These are phyloP conservation scores for Monotropa hypopitys DNA, from an alignment of 179 eudicot species.

Conservation along the genomic window DNA sequence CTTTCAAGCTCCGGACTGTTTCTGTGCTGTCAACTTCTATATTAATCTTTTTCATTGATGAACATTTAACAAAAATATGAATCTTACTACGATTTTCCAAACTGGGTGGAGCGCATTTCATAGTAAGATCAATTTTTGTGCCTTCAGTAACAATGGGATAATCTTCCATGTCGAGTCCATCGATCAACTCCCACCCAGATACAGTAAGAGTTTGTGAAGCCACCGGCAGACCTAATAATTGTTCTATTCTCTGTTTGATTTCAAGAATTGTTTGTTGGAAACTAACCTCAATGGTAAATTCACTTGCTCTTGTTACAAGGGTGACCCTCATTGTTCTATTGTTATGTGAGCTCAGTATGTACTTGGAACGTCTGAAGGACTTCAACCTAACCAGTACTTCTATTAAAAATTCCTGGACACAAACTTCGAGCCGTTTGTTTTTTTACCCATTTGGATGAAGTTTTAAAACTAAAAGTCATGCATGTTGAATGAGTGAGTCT, in stretches of 20 bases:
- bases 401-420: not conserved
- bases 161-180: conserved; percentile 69
- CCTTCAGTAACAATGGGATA: conserved; percentile 66
- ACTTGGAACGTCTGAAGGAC: not conserved
- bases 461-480: not conserved
- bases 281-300: conserved; percentile 41
- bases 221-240: conserved; percentile 37
- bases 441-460: not conserved
- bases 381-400: not conserved
- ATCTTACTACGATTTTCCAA: conserved; percentile 14
- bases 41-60: conserved; percentile 36
- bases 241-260: conserved; percentile 50
- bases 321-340: conserved; percentile 35
- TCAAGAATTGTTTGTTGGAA: conserved; percentile 48
- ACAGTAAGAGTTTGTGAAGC: conserved; percentile 49
- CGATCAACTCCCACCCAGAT: conserved; percentile 57
- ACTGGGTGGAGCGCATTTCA: conserved; percentile 17
- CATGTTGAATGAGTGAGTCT: not conserved
- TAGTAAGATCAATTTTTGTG: conserved; percentile 42
- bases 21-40: conserved; percentile 63
- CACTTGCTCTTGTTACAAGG: conserved; percentile 27
- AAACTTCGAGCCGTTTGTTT: not conserved
- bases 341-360: not conserved
- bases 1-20: conserved; percentile 73
- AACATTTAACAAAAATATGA: conserved; percentile 39